Evolutionary conservation across 495 filamentous ascomycete species (phyloP).

Genomic region (Tuber umbilicatum): DNA sequence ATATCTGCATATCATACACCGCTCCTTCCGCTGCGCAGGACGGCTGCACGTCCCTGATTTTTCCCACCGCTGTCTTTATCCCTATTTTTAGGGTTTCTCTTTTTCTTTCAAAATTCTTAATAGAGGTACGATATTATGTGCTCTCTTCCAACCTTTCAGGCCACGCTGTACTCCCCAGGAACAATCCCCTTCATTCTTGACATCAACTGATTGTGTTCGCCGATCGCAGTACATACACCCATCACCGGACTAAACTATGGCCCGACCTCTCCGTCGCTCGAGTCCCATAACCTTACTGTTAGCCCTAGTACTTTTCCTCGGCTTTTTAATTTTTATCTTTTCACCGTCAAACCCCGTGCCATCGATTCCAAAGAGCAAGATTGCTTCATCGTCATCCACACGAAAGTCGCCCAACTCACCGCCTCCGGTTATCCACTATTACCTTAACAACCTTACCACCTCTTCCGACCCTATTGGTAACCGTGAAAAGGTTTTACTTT

Average conservation of each 20-base stretch:
- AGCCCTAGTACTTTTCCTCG: conserved; percentile 61
- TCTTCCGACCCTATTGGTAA: conserved; percentile 65
- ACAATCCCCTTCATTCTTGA: background rate
- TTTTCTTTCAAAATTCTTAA: background rate
- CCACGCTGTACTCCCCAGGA: background rate
- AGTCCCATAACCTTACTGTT: conserved; percentile 62
- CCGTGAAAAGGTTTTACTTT: conserved; percentile 77
- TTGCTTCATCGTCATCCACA: conserved; percentile 60
- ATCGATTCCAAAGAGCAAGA: conserved; percentile 17
- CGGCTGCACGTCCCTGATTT: background rate
- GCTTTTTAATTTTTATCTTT: conserved; percentile 49
- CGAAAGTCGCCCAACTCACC: conserved; percentile 73
- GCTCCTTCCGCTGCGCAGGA: background rate
- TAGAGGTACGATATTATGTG: background rate
- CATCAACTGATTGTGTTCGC: conserved; percentile 10
- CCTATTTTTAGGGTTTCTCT: background rate
- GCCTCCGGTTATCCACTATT: conserved; percentile 88
- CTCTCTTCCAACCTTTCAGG: background rate
- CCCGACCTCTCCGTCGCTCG: conserved; percentile 58
- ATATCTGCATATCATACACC: background rate
- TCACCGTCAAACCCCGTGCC: conserved; percentile 45
- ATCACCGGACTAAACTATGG: conserved; percentile 30
- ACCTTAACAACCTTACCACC: conserved; percentile 86
- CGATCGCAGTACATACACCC: conserved; percentile 43
- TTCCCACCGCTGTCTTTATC: background rate